phyloP scores from a whole-genome alignment of 164 flowering plant genomes.

The Sedum album region DNA sequence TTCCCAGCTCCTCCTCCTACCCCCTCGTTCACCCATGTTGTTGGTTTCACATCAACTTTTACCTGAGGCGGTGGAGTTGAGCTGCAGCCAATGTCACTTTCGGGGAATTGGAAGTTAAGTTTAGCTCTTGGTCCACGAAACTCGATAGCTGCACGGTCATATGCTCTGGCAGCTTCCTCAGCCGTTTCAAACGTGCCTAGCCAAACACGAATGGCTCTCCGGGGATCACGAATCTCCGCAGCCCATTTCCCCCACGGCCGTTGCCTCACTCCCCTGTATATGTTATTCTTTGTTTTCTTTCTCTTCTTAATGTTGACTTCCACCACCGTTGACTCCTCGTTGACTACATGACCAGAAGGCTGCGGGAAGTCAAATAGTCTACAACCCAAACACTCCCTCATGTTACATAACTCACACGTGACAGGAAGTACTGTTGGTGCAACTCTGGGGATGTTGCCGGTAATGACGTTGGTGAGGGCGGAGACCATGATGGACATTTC shows the following conservation, averaged over 20 bases:
- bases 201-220: conserved; percentile 33
- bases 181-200: conserved; percentile 42
- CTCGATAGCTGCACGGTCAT: conserved; percentile 39
- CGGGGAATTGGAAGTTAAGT: conserved; percentile 39
- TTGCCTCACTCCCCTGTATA: conserved; percentile 38
- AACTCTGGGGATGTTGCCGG: conserved; percentile 15
- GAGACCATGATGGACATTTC: conserved; percentile 37
- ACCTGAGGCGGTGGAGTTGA: neutral
- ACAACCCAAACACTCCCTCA: conserved; percentile 44
- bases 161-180: conserved; percentile 43
- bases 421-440: neutral
- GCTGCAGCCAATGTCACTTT: conserved; percentile 3
- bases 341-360: neutral
- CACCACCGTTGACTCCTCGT: neutral
- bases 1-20: no score
- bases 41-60: neutral
- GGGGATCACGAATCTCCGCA: conserved; percentile 42
- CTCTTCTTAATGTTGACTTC: neutral
- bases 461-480: conserved; percentile 29
- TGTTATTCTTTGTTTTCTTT: neutral
- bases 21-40: no score
- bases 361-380: conserved; percentile 19
- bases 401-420: conserved; percentile 32
- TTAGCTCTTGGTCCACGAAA: conserved; percentile 44
- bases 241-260: conserved; percentile 57